These are phyloP conservation scores for Aegilops umbellulata DNA, from an alignment of 176 grass and related monocot species.

Conservation along the genomic window DNA sequence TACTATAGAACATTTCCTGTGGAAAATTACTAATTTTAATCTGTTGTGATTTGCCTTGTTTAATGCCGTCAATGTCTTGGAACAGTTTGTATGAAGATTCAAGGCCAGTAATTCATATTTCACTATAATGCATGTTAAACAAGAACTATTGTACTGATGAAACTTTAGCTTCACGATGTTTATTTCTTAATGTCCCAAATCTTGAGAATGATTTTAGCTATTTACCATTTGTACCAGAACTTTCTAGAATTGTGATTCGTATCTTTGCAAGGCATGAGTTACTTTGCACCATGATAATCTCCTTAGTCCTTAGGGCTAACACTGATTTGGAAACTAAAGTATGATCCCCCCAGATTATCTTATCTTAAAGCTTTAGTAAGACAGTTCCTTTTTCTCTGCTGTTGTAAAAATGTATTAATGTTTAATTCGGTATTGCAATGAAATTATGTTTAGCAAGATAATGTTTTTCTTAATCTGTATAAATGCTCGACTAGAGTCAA, in stretches of 20 bases:
- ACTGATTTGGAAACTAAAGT: background rate
- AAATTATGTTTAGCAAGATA: constrained; percentile 14
- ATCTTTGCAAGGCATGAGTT: background rate
- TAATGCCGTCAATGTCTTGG: background rate
- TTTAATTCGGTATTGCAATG: background rate
- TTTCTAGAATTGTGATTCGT: background rate
- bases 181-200: constrained; percentile 2
- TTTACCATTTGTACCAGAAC: background rate
- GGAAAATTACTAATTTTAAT: background rate
- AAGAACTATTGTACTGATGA: background rate
- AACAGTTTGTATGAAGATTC: background rate
- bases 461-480: constrained; percentile 1
- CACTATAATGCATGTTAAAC: background rate
- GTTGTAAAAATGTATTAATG: background rate
- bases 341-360: background rate
- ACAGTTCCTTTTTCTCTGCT: background rate
- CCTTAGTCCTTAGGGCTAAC: background rate
- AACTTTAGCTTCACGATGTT: background rate
- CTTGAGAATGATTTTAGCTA: background rate
- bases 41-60: background rate
- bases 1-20: background rate
- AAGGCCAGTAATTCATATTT: background rate
- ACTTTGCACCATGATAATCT: background rate
- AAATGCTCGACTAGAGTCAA: constrained; percentile 30
- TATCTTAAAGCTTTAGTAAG: background rate